phyloP scores from a whole-genome alignment of 352 stramenopile species.

The Globisporangium barbulae region DNA sequence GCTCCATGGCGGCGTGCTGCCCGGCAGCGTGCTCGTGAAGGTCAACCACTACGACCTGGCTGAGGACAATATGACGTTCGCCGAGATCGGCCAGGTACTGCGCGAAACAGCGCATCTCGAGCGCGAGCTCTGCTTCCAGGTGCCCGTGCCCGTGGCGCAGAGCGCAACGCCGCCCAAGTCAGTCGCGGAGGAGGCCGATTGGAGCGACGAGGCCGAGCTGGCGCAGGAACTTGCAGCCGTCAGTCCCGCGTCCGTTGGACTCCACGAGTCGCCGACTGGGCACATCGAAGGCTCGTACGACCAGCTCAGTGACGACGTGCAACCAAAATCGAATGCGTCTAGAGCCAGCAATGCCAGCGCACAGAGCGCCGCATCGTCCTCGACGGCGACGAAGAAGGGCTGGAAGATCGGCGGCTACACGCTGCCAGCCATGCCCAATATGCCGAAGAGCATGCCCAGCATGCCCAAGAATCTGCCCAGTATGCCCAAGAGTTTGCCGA shows the following conservation, averaged over 20 bases:
- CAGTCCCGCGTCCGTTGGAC: slow-evolving; percentile 14
- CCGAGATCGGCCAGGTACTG: slow-evolving; percentile 55
- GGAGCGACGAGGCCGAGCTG: slow-evolving; percentile 6
- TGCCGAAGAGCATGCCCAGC: slow-evolving; percentile 8
- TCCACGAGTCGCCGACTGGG: not conserved
- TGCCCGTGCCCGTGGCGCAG: slow-evolving; percentile 21
- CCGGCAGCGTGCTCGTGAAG: slow-evolving; percentile 45
- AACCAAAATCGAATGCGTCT: not conserved
- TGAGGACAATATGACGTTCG: slow-evolving; percentile 37
- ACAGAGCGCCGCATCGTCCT: not conserved
- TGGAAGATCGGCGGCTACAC: slow-evolving; percentile 18
- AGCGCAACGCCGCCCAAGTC: not conserved
- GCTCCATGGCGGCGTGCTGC: slow-evolving; percentile 29
- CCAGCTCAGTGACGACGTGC: not conserved
- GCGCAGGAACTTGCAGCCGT: slow-evolving; percentile 9
- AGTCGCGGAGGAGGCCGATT: not conserved
- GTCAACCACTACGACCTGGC: slow-evolving; percentile 66
- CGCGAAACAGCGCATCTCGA: slow-evolving; percentile 51
- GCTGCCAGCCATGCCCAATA: slow-evolving; percentile 8
- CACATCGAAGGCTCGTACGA: slow-evolving; percentile 6
- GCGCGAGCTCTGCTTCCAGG: slow-evolving; percentile 42
- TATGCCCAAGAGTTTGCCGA: slow-evolving; percentile 6
- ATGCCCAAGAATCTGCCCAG: slow-evolving; percentile 2
- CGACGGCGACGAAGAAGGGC: slow-evolving; percentile 6
- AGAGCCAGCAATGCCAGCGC: not conserved